Evolutionary conservation across 2,329 filamentous ascomycete genomes (phyloP), one percentile per base, ranked within the genome.

Genomic region (Magnaporthales sp.): DNA sequence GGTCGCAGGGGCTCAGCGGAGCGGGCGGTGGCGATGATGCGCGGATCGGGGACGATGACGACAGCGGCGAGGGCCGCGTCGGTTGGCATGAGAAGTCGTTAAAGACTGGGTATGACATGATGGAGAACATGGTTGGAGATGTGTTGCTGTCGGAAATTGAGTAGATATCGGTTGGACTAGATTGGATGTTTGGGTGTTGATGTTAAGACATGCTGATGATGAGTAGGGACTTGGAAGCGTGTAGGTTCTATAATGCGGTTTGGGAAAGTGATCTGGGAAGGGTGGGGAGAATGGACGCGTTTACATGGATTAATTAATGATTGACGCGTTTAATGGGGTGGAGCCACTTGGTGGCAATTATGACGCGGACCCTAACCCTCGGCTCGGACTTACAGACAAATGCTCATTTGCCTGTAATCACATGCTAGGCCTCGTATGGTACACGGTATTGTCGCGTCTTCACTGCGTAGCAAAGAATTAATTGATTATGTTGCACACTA

Each of bases 41-140:
- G 70, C 84, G 83, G 65, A 86, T 75, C 13, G 85, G 85, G 2
- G 85, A 86, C 2, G 85, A 88, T 58, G 54, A 58, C 2, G 86
- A 86, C 4, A 87, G 82, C 6, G 84, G 85, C 63, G 86, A 88
- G 1, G 86, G 76, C n/a, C 69, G 70, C 1, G 69, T 70, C n/a
- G 73, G 56, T 72, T 72, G 74, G 80, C 81, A 22, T 32, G 74
- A 73, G 68, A 76, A 73, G 67, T 77, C 74, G 64, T 76, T 70
- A 69, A 78, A 72, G 72, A 83, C 80, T 22, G 81, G 79, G n/a
- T 78, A 71, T 54, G 73, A 72, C 74, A 76, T 77, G 66, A 72
- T 72, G 68, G 72, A 72, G 70, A 77, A 76, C 77, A 79, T 75
- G 22, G 71, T 70, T 73, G 65, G 64, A 15, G 26, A 46, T 64